These are phyloP conservation scores for Camellia granthamiana DNA, from an alignment of 148 eudicot species.

Conservation along the genomic window DNA sequence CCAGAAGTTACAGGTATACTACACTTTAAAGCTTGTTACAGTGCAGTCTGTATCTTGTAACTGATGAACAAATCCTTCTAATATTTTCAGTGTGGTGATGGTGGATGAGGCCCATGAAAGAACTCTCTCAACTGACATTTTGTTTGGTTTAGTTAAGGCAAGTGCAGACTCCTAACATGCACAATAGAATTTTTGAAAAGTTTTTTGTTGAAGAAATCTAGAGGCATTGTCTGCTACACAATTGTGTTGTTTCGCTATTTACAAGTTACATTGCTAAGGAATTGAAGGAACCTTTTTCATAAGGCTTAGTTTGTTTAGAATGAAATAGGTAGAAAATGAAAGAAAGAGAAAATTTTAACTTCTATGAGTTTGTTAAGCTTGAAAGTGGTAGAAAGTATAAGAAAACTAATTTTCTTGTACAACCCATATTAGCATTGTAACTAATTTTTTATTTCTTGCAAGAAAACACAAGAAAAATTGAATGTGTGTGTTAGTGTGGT, in stretches of 20 bases:
- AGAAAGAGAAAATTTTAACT: too few species aligned
- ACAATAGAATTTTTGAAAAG: background rate
- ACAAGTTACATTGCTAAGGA: background rate
- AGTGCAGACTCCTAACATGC: conserved; percentile 15
- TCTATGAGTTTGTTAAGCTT: too few species aligned
- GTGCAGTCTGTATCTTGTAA: background rate
- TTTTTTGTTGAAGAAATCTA: background rate
- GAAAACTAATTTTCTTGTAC: too few species aligned
- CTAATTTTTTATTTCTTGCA: too few species aligned
- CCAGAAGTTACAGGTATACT: conserved; percentile 59
- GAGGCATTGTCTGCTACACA: background rate
- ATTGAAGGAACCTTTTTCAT: background rate
- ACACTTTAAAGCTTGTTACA: background rate
- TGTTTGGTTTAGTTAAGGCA: conserved; percentile 74
- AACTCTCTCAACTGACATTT: conserved; percentile 68
- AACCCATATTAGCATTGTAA: too few species aligned
- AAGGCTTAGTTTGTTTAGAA: too few species aligned
- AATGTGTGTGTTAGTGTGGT: too few species aligned
- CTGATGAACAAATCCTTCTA: conserved; percentile 14
- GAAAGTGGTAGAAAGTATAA: too few species aligned
- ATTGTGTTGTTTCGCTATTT: background rate
- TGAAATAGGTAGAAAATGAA: too few species aligned
- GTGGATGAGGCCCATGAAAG: conserved; percentile 81
- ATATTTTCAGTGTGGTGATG: conserved; percentile 59
- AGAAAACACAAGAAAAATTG: too few species aligned